A percentile compares a stretch with the other conserved stretches of the same genome.
phyloP scores from a whole-genome alignment of 2,329 filamentous ascomycete species.

The Sclerotinia sclerotiorum region DNA sequence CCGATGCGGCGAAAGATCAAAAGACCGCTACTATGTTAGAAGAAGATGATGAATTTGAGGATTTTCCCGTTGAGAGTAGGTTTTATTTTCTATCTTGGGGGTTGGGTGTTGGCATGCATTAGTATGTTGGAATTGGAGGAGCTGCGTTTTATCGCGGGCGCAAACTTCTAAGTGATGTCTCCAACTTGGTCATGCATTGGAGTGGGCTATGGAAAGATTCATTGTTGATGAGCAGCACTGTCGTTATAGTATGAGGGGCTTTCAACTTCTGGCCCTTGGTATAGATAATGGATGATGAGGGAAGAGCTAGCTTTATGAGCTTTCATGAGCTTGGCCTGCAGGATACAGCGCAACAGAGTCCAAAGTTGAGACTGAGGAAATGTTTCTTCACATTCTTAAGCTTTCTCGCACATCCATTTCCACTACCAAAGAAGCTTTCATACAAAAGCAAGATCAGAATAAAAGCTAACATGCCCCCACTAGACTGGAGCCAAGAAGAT shows the following conservation, averaged over 20 bases:
- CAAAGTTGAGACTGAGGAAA: not conserved
- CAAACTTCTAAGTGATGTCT: not conserved
- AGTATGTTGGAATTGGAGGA: not conserved
- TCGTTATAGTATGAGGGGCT: not conserved
- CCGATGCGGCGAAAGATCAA: conserved; percentile 43
- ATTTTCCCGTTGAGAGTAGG: conserved; percentile 93
- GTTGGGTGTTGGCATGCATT: too few species aligned
- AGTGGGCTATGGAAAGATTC: not conserved
- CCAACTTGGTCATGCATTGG: not conserved
- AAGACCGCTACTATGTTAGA: conserved; percentile 65
- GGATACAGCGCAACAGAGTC: too few species aligned
- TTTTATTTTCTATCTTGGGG: conserved; percentile 16
- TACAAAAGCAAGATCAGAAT: not conserved
- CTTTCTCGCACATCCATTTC: too few species aligned
- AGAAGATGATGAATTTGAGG: conserved; percentile 98
- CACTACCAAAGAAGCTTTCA: not conserved
- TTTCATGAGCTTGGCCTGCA: not conserved
- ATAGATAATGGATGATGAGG: not conserved
- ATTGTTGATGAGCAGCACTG: not conserved
- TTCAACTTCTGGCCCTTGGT: not conserved
- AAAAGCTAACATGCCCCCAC: conserved; percentile 24
- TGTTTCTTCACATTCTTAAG: not conserved
- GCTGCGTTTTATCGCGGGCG: conserved; percentile 6
- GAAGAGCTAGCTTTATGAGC: not conserved
- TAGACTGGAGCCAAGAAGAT: conserved; percentile 93